Evolutionary conservation across 2,329 filamentous ascomycete genomes (phyloP).

Genomic region (Aspergillus sergii): DNA sequence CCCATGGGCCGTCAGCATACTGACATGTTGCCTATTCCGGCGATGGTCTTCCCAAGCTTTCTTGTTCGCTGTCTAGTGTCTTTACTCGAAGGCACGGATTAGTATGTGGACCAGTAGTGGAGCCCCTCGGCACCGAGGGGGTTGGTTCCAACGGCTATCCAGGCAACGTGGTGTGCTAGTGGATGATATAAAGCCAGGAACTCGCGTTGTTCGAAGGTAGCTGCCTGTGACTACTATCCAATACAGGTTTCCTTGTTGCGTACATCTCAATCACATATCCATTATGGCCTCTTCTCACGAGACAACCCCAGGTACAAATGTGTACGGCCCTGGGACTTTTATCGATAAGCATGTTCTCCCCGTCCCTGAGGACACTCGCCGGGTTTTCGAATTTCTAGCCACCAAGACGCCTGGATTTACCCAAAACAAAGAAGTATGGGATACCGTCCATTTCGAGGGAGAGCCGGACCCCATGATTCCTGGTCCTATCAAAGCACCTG

Average conservation of each 20-base stretch:
- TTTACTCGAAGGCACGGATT: too few relatives aligned
- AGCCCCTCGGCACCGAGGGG: background rate
- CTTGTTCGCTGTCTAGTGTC: background rate
- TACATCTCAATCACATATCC: background rate
- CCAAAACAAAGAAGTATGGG: slow-evolving; percentile 29
- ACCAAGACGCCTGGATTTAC: slow-evolving; percentile 45
- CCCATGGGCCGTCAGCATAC: background rate
- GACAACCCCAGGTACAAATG: slow-evolving; percentile 19
- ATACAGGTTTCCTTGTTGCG: background rate
- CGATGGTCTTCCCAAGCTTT: background rate
- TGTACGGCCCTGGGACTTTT: slow-evolving; percentile 47
- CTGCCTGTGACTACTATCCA: background rate
- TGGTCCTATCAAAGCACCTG: slow-evolving; percentile 49
- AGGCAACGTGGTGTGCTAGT: background rate
- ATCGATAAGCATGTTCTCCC: slow-evolving; percentile 42
- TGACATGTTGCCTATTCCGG: background rate
- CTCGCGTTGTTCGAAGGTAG: background rate
- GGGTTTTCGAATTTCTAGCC: slow-evolving; percentile 44
- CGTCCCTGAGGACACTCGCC: slow-evolving; percentile 39
- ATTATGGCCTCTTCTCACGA: slow-evolving; percentile 9
- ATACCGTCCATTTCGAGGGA: slow-evolving; percentile 44
- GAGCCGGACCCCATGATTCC: slow-evolving; percentile 44
- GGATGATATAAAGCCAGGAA: background rate
- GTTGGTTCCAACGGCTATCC: background rate
- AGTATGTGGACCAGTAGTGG: background rate